Conservation (phyloP, 2,329 filamentous ascomycete genomes). For the Colletotrichum destructivum region DNA sequence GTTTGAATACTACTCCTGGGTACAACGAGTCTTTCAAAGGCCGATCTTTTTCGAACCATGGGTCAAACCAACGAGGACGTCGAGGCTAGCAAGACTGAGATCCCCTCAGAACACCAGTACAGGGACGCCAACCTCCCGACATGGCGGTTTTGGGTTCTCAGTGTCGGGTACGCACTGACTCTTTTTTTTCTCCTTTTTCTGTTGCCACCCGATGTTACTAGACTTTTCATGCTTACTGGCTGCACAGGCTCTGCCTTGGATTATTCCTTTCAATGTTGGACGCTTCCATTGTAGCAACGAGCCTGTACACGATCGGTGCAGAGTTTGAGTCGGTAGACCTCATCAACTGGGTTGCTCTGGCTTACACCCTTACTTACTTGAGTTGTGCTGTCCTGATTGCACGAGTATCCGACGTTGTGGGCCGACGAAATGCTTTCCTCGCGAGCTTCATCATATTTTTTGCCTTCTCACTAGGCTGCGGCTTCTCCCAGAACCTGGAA, state of each 20-base stretch:
- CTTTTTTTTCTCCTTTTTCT: no score
- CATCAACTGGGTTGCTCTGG: constrained; percentile 69
- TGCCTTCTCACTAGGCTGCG: constrained; percentile 70
- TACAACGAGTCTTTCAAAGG: not conserved
- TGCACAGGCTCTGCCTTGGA: constrained; percentile 62
- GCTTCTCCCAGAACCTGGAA: constrained; percentile 58
- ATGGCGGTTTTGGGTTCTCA: constrained; percentile 53
- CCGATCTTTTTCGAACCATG: not conserved
- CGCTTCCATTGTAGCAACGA: constrained; percentile 72
- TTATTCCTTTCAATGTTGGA: constrained; percentile 73
- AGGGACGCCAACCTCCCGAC: constrained; percentile 45
- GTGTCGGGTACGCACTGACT: constrained; percentile 49
- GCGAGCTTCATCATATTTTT: constrained; percentile 68
- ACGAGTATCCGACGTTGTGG: constrained; percentile 69
- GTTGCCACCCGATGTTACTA: not conserved
- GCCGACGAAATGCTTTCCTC: constrained; percentile 66
- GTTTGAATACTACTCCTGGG: not conserved
- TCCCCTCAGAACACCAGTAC: constrained; percentile 3
- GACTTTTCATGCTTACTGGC: not conserved
- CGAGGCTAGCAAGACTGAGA: constrained; percentile 18
- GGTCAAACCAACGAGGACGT: constrained; percentile 6
- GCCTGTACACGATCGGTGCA: constrained; percentile 67
- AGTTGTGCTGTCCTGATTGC: constrained; percentile 70
- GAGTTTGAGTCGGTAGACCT: constrained; percentile 63
- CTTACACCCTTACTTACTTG: constrained; percentile 71